A percentile compares a stretch with the other conserved stretches of the same genome.
Conservation (phyloP, 2,329 filamentous ascomycete genomes). For the Fusarium verticillioides region DNA sequence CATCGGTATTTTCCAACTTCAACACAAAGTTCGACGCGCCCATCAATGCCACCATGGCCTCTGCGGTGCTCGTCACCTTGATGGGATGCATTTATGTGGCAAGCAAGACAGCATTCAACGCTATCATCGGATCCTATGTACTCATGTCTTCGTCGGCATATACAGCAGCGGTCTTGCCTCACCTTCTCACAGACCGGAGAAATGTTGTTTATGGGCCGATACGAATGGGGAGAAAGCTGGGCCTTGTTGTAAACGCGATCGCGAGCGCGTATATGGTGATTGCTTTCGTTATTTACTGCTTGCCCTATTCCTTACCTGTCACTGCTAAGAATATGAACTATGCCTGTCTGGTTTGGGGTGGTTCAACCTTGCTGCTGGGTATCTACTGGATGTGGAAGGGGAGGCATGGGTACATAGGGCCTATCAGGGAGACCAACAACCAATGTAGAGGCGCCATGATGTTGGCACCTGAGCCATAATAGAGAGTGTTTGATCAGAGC, state of each 20-base stretch:
- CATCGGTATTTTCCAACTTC: not conserved
- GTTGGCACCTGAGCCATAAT: too few relatives aligned
- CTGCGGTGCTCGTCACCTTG: not conserved
- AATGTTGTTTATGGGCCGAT: not conserved
- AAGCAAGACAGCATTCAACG: not conserved
- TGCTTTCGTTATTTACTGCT: not conserved
- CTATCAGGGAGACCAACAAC: not conserved
- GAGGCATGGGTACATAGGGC: not conserved
- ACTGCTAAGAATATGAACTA: not conserved
- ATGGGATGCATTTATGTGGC: not conserved
- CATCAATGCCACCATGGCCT: not conserved
- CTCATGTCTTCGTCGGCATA: not conserved
- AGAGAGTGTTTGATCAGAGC: too few relatives aligned
- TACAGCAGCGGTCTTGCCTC: not conserved
- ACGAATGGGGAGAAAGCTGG: not conserved
- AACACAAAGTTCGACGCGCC: not conserved
- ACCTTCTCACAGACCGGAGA: not conserved
- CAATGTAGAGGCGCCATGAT: fast-evolving
- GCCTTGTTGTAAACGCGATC: fast-evolving
- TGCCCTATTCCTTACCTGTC: not conserved
- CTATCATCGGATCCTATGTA: not conserved
- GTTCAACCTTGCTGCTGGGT: not conserved
- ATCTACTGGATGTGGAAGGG: not conserved
- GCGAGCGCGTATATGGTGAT: not conserved
- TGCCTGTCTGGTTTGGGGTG: not conserved